Percentiles rank a stretch among this genome's conserved stretches.
These are phyloP conservation scores for Helianthus tuberosus DNA, from an alignment of 129 eudicot species.

Conservation along the genomic window DNA sequence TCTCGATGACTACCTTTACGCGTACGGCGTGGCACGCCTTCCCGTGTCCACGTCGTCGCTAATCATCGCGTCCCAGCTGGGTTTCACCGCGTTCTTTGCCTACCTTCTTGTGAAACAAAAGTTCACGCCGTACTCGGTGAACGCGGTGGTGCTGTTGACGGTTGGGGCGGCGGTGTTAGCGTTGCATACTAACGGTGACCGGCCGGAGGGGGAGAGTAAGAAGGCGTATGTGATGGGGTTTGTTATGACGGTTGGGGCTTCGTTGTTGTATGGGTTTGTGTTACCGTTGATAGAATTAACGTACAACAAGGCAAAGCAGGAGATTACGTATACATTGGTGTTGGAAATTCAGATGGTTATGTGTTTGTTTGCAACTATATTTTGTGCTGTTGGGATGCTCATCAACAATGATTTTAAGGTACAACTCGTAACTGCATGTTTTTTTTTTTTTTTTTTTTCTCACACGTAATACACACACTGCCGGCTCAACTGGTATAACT, in stretches of 20 bases:
- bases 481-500: no score
- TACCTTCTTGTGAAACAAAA: conserved; percentile 51
- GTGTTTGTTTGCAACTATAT: conserved; percentile 50
- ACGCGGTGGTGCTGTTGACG: conserved; percentile 56
- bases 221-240: conserved; percentile 51
- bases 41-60: conserved; percentile 48
- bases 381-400: conserved; percentile 57
- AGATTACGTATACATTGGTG: conserved; percentile 50
- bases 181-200: conserved; percentile 45
- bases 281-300: conserved; percentile 48
- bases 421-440: conserved; percentile 18
- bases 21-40: conserved; percentile 45
- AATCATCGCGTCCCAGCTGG: conserved; percentile 50
- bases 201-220: conserved; percentile 54
- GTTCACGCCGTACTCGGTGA: conserved; percentile 51
- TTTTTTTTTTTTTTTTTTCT: neutral
- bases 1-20: conserved; percentile 44
- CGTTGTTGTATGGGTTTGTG: conserved; percentile 44
- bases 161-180: conserved; percentile 58
- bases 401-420: conserved; percentile 57
- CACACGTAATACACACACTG: no score
- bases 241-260: conserved; percentile 44
- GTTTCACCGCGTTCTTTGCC: conserved; percentile 55
- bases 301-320: conserved; percentile 45
- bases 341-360: conserved; percentile 61